Percentiles rank a stretch among this genome's conserved stretches.
Evolutionary conservation across 805 yeast genomes (phyloP).

Genomic region (Candida broadrunensis): DNA sequence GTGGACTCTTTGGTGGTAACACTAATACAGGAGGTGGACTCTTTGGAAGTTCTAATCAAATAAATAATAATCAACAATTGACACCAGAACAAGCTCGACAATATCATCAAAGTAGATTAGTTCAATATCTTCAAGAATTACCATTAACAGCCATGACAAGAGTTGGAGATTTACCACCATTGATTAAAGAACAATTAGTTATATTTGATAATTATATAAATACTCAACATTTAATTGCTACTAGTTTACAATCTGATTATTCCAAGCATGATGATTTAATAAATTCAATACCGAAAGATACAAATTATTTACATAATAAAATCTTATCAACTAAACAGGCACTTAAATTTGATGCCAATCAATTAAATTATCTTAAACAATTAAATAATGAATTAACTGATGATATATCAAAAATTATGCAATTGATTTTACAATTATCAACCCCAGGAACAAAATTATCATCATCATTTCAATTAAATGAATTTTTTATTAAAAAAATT

Average conservation of each 20-base stretch:
- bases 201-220: slow-evolving; percentile 70
- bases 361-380: slow-evolving; percentile 29
- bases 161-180: slow-evolving; percentile 71
- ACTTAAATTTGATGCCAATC: slow-evolving; percentile 43
- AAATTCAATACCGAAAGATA: slow-evolving; percentile 71
- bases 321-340: slow-evolving; percentile 67
- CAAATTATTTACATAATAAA: slow-evolving; percentile 58
- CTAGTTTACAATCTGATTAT: slow-evolving; percentile 59
- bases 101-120: slow-evolving; percentile 18
- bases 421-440: slow-evolving; percentile 47
- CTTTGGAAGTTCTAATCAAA: slow-evolving; percentile 14
- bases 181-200: slow-evolving; percentile 64
- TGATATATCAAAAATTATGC: slow-evolving; percentile 54
- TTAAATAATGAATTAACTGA: slow-evolving; percentile 40
- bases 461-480: slow-evolving; percentile 52
- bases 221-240: slow-evolving; percentile 70
- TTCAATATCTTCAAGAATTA: slow-evolving; percentile 42
- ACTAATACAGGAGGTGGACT: slow-evolving; percentile 14
- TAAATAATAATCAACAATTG: slow-evolving; percentile 6
- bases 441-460: slow-evolving; percentile 58
- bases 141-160: slow-evolving; percentile 70
- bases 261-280: slow-evolving; percentile 63
- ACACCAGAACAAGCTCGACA: too few species aligned
- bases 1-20: slow-evolving; percentile 17
- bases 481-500: slow-evolving; percentile 52